Base-by-base conservation (phyloP, 2,329 filamentous ascomycete genomes). In the Claviceps sp. region DNA sequence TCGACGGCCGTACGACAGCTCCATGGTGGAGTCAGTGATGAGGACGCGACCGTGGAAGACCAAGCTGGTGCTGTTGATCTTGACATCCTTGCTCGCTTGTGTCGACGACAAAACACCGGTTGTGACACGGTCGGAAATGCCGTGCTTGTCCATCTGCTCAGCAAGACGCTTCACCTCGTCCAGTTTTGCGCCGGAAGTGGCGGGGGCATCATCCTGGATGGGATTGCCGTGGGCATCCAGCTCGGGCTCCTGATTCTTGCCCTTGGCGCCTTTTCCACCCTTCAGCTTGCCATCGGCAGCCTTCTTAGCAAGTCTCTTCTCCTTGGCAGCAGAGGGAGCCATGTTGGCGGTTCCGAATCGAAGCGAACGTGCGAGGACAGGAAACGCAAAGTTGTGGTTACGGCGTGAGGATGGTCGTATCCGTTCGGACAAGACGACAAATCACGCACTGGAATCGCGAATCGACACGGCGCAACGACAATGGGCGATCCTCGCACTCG, bases 31-130 rank as follows among this genome's bases (percentile, higher is more conserved):
- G 72, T 98, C 93, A 67, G 84, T 91, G 72, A 98, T 87, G 55
- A 98, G 83, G 60, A 97, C 93, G 62, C 87, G 89, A 63, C 94
- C 93, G 78, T 98, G 94, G 82, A 98, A 98, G 58, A 96, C 91
- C 61, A 98, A 77, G 57, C 87, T 95, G 63, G 84, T 81, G 52
- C 89, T 95, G 59, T 85, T 95, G 69, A 98, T 93, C 78, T 98
- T 98, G 70, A 95, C 89, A 71, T 98, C 93, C 72, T 88, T 86
- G 74, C 87, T 94, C 60, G 87, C 77, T 57, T 79, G 71, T 57
- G 91, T 81, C 45, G 93, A 98, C 40, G 90, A 78, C 56, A 98
- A 77, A 52, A 98, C 93, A 80, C 93, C 93, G 55, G 93, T 98
- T 55, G 94, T 98, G 69, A 98, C 93, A 70, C 93, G 87, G 72